Percentiles rank a stretch among this genome's conserved stretches.
Evolutionary conservation across 2,329 filamentous ascomycete genomes (phyloP).

Genomic region (Fusarium sp.): DNA sequence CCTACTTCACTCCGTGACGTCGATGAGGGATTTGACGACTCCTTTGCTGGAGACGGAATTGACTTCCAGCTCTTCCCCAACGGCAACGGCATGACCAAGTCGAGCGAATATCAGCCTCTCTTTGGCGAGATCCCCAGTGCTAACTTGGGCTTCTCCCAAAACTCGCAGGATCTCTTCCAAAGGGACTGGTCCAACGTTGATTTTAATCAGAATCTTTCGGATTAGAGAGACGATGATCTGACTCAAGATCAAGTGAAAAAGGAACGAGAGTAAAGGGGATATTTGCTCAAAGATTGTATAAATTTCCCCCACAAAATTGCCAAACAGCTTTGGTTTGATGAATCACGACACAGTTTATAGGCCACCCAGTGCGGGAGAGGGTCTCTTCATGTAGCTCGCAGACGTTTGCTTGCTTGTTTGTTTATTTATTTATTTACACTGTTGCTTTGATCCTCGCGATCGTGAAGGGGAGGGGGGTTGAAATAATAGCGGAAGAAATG

Average conservation of each 20-base stretch:
- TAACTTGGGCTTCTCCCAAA: slow-evolving; percentile 63
- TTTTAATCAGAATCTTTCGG: slow-evolving; percentile 48
- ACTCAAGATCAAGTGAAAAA: background rate
- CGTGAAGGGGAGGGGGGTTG: slow-evolving; percentile 10
- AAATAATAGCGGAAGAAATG: slow-evolving; percentile 17
- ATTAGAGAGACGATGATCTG: slow-evolving; percentile 40
- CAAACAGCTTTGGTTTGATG: slow-evolving; percentile 38
- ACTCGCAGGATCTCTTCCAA: slow-evolving; percentile 62
- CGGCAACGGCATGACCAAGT: slow-evolving; percentile 51
- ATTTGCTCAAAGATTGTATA: slow-evolving; percentile 40
- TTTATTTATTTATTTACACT: slow-evolving; percentile 28
- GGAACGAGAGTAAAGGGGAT: slow-evolving; percentile 18
- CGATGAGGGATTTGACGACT: slow-evolving; percentile 74
- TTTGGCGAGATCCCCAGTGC: slow-evolving; percentile 64
- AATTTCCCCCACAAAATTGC: slow-evolving; percentile 31
- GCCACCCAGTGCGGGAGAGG: slow-evolving; percentile 30
- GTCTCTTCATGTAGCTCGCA: slow-evolving; percentile 42
- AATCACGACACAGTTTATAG: slow-evolving; percentile 41
- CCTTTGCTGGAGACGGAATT: slow-evolving; percentile 56
- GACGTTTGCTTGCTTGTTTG: slow-evolving; percentile 25
- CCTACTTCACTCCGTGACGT: slow-evolving; percentile 69
- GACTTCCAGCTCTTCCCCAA: slow-evolving; percentile 74
- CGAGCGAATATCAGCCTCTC: slow-evolving; percentile 56
- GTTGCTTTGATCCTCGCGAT: slow-evolving; percentile 27
- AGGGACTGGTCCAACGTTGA: slow-evolving; percentile 57